These are phyloP conservation scores for Solanum clarkiae DNA, from an alignment of 257 asterid species.

Conservation along the genomic window DNA sequence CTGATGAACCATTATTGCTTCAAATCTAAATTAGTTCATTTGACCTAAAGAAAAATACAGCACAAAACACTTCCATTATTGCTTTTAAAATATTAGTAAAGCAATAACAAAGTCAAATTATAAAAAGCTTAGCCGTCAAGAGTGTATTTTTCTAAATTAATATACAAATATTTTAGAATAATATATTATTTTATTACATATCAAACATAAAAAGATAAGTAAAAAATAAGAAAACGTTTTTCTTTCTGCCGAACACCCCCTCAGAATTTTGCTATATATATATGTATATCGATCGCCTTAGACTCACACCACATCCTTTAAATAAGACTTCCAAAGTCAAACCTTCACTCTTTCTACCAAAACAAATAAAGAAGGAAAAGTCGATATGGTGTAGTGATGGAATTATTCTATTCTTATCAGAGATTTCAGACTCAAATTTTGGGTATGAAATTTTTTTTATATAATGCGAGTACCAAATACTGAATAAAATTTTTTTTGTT, in stretches of 20 bases:
- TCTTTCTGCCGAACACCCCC: not conserved
- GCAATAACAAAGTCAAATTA: not conserved
- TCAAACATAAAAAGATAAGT: not conserved
- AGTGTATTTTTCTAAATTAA: not conserved
- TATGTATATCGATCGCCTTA: too few relatives aligned
- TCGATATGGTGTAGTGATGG: too few relatives aligned
- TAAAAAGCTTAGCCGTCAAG: not conserved
- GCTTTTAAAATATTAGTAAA: not conserved
- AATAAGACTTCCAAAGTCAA: not conserved
- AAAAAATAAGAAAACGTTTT: too few relatives aligned
- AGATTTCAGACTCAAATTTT: too few relatives aligned
- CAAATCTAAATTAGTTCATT: not conserved
- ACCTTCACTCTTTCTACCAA: not conserved
- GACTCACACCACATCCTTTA: not conserved
- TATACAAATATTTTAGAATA: not conserved
- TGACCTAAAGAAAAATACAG: not conserved
- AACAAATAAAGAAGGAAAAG: not conserved
- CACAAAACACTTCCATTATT: not conserved
- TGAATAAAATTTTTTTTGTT: too few relatives aligned
- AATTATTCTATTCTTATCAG: too few relatives aligned
- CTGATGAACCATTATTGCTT: not conserved
- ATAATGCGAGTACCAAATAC: too few relatives aligned
- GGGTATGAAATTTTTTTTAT: too few relatives aligned
- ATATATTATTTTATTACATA: too few relatives aligned
- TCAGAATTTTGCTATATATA: not conserved